Percentiles rank a stretch among this genome's conserved stretches.
Conservation (phyloP, 345 rosid species). For the Murraya paniculata region DNA sequence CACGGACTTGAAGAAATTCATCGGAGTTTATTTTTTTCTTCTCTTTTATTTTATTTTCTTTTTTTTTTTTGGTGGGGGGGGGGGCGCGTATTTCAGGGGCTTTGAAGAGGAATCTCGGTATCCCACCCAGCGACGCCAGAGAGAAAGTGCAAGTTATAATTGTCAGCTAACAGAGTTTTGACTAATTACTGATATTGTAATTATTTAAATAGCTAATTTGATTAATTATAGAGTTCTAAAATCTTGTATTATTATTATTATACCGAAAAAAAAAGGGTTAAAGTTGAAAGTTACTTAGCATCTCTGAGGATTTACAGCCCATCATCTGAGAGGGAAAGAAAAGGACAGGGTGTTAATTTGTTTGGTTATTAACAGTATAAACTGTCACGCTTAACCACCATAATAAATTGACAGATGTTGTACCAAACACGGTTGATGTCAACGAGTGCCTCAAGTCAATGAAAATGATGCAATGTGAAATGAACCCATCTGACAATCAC, state of each 20-base stretch:
- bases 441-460: not conserved
- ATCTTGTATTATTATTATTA: no score
- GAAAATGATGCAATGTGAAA: not conserved
- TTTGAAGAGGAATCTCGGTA: not conserved
- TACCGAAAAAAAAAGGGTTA: no score
- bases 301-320: not conserved
- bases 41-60: no score
- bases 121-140: not conserved
- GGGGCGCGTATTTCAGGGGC: not conserved
- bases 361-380: not conserved
- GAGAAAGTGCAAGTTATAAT: not conserved
- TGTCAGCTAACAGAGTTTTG: not conserved
- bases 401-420: not conserved
- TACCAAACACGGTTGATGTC: not conserved
- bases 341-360: not conserved
- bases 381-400: not conserved
- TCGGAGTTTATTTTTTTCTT: not conserved
- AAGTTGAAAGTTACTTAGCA: not conserved
- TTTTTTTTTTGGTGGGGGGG: not conserved
- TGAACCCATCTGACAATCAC: not conserved
- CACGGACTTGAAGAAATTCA: conserved; percentile 79
- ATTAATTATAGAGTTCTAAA: not conserved
- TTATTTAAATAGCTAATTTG: not conserved
- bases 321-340: not conserved
- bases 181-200: not conserved